Conservation (phyloP, 2,329 filamentous ascomycete genomes). For the Colletotrichum melonis region DNA sequence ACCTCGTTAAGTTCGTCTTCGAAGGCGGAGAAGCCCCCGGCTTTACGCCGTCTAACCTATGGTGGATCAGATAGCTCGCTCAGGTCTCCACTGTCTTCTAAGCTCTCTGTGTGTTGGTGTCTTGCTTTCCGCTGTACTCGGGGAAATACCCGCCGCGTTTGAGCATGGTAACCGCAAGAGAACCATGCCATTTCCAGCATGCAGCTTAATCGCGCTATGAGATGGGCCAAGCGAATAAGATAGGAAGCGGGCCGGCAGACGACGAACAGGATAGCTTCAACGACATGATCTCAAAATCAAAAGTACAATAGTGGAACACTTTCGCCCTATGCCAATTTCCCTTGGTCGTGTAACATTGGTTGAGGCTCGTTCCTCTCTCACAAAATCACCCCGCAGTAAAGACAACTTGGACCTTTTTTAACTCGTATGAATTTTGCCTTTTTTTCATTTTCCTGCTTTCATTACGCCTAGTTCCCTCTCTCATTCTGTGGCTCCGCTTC, state of each 20-base stretch:
- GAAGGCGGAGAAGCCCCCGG: not conserved
- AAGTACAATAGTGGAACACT: not conserved
- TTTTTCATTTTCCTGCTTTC: not conserved
- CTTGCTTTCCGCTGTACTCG: not conserved
- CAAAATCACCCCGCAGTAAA: not conserved
- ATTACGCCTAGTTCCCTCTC: not conserved
- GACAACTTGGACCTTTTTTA: conserved; percentile 1
- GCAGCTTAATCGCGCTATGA: not conserved
- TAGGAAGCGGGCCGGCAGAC: not conserved
- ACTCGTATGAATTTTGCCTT: conserved; percentile 3
- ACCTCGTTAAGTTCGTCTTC: not conserved
- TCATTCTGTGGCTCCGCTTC: not conserved
- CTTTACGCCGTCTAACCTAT: not conserved
- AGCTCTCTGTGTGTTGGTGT: not conserved
- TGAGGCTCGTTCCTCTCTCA: not conserved
- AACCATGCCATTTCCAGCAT: not conserved
- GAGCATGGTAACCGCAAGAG: not conserved
- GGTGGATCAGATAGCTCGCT: not conserved
- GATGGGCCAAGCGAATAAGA: not conserved
- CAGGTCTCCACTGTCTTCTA: not conserved
- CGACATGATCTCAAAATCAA: not conserved
- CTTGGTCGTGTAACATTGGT: not conserved
- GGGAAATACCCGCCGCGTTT: not conserved
- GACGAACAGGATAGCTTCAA: conserved; percentile 14
- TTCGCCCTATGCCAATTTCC: not conserved